These are phyloP conservation scores for Graphilbum ipis-grandicollis DNA, from an alignment of 2,329 filamentous ascomycete genomes.

Conservation along the genomic window DNA sequence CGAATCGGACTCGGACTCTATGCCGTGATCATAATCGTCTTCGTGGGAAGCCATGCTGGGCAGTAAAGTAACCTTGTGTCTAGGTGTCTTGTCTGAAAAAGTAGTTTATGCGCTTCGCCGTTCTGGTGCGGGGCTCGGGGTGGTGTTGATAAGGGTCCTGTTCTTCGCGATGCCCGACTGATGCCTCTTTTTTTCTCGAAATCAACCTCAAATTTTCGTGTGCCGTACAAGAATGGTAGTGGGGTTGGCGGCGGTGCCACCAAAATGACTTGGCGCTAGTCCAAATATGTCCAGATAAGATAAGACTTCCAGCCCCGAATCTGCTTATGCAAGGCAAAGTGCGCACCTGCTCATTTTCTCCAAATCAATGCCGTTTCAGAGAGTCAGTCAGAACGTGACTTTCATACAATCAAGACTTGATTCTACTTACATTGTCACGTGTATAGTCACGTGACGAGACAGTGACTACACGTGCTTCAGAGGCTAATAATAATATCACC, in stretches of 20 bases:
- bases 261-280: not conserved
- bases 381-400: too few species aligned
- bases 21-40: conserved; percentile 53
- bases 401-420: too few species aligned
- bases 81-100: not conserved
- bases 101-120: too few species aligned
- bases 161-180: not conserved
- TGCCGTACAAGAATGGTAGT: not conserved
- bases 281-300: not conserved
- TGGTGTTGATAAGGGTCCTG: not conserved
- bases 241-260: not conserved
- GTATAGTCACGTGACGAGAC: too few species aligned
- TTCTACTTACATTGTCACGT: too few species aligned
- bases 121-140: not conserved
- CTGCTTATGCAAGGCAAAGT: too few species aligned
- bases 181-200: not conserved
- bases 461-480: too few species aligned
- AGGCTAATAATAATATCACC: too few species aligned
- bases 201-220: not conserved
- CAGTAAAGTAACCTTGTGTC: too few species aligned
- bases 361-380: too few species aligned
- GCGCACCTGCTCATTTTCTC: too few species aligned
- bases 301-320: too few species aligned
- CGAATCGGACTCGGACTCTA: conserved; percentile 54
- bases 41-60: conserved; percentile 35